Base-by-base conservation (phyloP, 805 yeast genomes). In the Komagataella phaffii region DNA sequence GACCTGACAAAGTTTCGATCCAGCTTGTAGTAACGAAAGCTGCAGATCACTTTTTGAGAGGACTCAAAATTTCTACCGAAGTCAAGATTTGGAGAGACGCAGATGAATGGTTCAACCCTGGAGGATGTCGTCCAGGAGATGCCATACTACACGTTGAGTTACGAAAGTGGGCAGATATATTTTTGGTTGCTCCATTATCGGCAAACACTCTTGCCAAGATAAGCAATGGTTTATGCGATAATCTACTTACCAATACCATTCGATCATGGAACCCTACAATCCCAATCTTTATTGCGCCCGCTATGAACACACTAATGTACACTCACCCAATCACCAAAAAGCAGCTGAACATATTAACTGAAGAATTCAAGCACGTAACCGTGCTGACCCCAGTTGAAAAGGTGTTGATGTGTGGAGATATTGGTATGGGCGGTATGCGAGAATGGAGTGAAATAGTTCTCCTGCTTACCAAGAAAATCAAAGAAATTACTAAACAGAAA, bases 351-450 rank as follows among this genome's bases (percentile, higher is more conserved):
- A 71, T 84, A 43, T 79, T 91, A 52, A 76, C 79, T 48, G 96
- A 88, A 56, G 96, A 89, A 57, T 90, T 93, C 93, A 88, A 91
- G 43, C 91, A 95, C 91, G 83, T 91, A 55, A 95, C 88, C 57
- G 80, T 91, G n/a, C 74, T 93, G 62, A 85, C 83, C 64, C 99
- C 99, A 0, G 88, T 89, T 21, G 99, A 91, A 65, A 91, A 91
- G 66, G 96, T 91, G 81, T 85, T 61, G 88, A 95, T 52, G 46
- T 88, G 90, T 69, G 98, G 99, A 55, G 98, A 91, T 59, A 89
- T 93, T 52, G 98, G 98, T n/a, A 85, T 93, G 88, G 98, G 99
- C 49, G 98, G 99, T 51, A 93, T 93, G 98, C 85, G 90, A 83
- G 98, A 93, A 59, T 88, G 95, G 80, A 85, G 88, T 64, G 97